These are phyloP conservation scores for Ocimum tenuiflorum DNA, from an alignment of 257 asterid species.

Conservation along the genomic window DNA sequence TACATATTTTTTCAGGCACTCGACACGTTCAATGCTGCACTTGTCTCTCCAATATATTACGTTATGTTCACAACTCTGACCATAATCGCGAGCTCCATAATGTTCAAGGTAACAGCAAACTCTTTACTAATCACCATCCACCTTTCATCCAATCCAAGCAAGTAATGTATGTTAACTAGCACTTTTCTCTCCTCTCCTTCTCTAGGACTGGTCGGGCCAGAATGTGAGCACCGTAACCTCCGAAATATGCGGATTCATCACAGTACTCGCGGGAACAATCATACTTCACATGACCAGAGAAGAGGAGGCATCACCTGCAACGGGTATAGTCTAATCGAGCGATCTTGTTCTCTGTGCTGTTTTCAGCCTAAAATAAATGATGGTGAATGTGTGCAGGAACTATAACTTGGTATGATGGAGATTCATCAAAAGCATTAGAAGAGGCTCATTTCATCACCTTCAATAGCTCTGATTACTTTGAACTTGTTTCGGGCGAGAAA, in stretches of 20 bases:
- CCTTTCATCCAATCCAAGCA: not conserved
- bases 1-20: slow-evolving; percentile 51
- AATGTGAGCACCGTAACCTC: slow-evolving; percentile 61
- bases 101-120: slow-evolving; percentile 61
- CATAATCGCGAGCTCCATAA: slow-evolving; percentile 66
- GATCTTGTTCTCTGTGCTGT: slow-evolving; percentile 29
- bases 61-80: slow-evolving; percentile 92
- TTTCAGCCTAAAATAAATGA: not conserved
- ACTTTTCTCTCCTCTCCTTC: not conserved
- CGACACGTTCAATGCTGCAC: slow-evolving; percentile 75
- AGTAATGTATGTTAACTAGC: not conserved
- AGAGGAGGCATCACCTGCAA: slow-evolving; percentile 39
- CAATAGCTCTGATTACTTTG: slow-evolving; percentile 56
- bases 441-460: slow-evolving; percentile 56
- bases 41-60: slow-evolving; percentile 82
- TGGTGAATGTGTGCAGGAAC: slow-evolving; percentile 38
- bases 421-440: slow-evolving; percentile 42
- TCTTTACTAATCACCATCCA: slow-evolving; percentile 3
- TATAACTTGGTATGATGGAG: slow-evolving; percentile 62
- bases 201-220: slow-evolving; percentile 86
- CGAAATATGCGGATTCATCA: slow-evolving; percentile 80
- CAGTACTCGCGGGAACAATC: slow-evolving; percentile 67
- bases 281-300: slow-evolving; percentile 76
- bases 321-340: slow-evolving; percentile 32
- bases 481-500: slow-evolving; percentile 37